Evolutionary conservation across 768 basidiomycete genomes (phyloP).

Genomic region (Tephrocybe sp.): DNA sequence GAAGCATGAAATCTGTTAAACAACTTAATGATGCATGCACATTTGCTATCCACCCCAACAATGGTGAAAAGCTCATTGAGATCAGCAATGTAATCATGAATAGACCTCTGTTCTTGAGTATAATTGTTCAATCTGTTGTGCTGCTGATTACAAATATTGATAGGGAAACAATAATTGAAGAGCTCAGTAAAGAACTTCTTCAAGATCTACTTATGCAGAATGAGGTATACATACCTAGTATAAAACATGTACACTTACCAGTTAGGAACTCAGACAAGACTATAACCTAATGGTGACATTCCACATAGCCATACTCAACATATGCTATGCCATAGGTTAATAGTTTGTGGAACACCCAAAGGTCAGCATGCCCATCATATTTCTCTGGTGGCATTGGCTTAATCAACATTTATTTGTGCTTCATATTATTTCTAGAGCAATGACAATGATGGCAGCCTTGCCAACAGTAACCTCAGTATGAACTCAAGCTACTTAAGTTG

Average conservation of each 20-base stretch:
- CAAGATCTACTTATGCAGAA: constrained; percentile 19
- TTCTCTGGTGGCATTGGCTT: constrained; percentile 5
- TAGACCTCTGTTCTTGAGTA: constrained; percentile 23
- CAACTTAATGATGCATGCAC: constrained; percentile 29
- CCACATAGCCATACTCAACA: constrained; percentile 19
- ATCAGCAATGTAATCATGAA: constrained; percentile 29
- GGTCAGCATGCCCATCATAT: constrained; percentile 17
- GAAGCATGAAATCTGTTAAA: constrained; percentile 28
- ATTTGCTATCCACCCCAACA: constrained; percentile 25
- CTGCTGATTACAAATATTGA: constrained; percentile 26
- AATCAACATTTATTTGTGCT: too few species aligned
- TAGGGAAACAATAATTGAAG: constrained; percentile 34
- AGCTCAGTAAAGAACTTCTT: constrained; percentile 26
- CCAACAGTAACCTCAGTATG: too few species aligned
- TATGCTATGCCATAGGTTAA: constrained; percentile 15
- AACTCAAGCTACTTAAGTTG: too few species aligned
- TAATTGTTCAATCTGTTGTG: constrained; percentile 16
- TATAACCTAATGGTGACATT: constrained; percentile 15
- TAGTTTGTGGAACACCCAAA: constrained; percentile 13
- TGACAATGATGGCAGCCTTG: too few species aligned
- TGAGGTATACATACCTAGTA: constrained; percentile 8
- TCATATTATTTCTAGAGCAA: too few species aligned
- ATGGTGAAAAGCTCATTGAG: constrained; percentile 27
- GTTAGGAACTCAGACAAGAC: constrained; percentile 24
- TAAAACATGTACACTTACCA: too few species aligned